Conservation (phyloP, 371 early-diverging fungal genomes). For the Fennellomyces sp. region DNA sequence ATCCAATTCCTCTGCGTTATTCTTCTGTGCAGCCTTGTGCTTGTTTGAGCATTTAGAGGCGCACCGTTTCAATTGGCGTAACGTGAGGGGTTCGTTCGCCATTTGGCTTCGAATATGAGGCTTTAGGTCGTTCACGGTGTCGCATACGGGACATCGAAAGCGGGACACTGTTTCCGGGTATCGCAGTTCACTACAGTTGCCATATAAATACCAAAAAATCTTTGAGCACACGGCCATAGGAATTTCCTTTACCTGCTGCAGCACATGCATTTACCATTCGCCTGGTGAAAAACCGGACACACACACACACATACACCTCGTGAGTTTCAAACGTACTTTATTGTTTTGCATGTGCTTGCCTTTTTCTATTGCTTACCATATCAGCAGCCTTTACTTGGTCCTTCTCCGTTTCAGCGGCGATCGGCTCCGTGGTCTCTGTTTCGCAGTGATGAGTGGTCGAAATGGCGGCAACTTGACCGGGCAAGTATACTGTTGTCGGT, state of each 20-base stretch:
- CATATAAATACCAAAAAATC: background rate
- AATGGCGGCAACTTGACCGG: slow-evolving; percentile 1
- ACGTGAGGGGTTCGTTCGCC: slow-evolving; percentile 48
- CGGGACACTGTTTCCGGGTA: slow-evolving; percentile 71
- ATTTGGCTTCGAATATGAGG: slow-evolving; percentile 34
- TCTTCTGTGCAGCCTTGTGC: slow-evolving; percentile 27
- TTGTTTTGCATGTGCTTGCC: no score
- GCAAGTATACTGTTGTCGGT: slow-evolving; percentile 6
- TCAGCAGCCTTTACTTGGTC: background rate
- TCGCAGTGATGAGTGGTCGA: background rate
- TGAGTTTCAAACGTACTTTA: background rate
- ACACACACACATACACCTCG: background rate
- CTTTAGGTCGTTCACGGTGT: slow-evolving; percentile 80
- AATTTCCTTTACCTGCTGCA: slow-evolving; percentile 54
- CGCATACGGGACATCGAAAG: slow-evolving; percentile 92
- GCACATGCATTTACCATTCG: slow-evolving; percentile 56
- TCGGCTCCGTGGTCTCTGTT: background rate
- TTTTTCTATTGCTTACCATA: background rate
- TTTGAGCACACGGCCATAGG: background rate
- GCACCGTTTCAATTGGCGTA: slow-evolving; percentile 48
- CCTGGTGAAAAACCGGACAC: background rate
- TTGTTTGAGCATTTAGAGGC: slow-evolving; percentile 39
- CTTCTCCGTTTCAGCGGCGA: background rate
- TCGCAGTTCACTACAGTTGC: slow-evolving; percentile 62
- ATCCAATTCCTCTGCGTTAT: background rate